These are phyloP conservation scores for Lentinula edodes DNA, from an alignment of 768 basidiomycete species.

Conservation along the genomic window DNA sequence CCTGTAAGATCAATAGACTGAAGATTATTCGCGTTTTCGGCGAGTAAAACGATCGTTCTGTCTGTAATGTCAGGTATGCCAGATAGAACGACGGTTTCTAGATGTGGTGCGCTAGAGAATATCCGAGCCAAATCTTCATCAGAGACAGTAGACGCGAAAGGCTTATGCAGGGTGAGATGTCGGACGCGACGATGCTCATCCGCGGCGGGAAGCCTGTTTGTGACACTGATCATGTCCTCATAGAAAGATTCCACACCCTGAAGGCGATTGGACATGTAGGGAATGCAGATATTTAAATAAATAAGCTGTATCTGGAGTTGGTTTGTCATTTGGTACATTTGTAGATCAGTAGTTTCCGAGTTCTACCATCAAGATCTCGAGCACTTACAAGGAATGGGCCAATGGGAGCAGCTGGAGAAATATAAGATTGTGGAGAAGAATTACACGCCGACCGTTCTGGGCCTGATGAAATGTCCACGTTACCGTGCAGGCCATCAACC, in stretches of 20 bases:
- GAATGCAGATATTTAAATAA: constrained; percentile 1
- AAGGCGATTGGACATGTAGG: constrained; percentile 5
- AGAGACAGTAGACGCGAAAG: constrained; percentile 17
- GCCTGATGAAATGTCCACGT: not conserved
- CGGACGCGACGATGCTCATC: constrained; percentile 56
- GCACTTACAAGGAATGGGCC: constrained; percentile 1
- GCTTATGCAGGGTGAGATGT: constrained; percentile 50
- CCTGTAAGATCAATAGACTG: constrained; percentile 73
- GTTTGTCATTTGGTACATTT: not conserved
- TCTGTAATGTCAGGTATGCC: constrained; percentile 67
- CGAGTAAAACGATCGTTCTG: constrained; percentile 59
- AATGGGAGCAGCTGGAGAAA: constrained; percentile 4
- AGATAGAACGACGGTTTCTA: constrained; percentile 64
- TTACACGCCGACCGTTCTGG: not conserved
- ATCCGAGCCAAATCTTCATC: constrained; percentile 58
- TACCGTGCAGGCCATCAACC: constrained; percentile 1
- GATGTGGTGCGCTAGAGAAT: constrained; percentile 53
- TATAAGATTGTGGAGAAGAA: not conserved
- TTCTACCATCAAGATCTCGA: not conserved
- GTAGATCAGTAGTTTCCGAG: not conserved
- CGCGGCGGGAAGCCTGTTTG: constrained; percentile 54
- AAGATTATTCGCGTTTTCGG: constrained; percentile 56
- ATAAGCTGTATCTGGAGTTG: constrained; percentile 1
- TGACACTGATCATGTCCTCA: constrained; percentile 49
- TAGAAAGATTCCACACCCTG: constrained; percentile 26